A percentile compares a stretch with the other conserved stretches of the same genome.
These are phyloP conservation scores for Penicillium flavigenum DNA, from an alignment of 495 filamentous ascomycete genomes.

Conservation along the genomic window DNA sequence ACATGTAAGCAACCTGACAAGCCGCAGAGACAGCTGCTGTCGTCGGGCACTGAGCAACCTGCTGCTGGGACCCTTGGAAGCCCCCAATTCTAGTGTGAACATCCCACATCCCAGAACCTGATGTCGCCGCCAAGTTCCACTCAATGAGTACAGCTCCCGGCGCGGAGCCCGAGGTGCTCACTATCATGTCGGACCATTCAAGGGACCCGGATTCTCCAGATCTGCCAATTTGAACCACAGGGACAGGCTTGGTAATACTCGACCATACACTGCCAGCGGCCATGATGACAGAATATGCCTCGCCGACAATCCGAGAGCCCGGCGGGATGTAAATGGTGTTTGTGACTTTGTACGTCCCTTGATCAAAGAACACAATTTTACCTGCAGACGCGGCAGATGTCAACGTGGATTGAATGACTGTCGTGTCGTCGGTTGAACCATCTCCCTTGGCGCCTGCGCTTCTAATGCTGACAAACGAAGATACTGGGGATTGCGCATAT, in stretches of 20 bases:
- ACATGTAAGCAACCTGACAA: conserved; percentile 66
- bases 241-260: conserved; percentile 59
- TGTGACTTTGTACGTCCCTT: conserved; percentile 50
- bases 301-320: conserved; percentile 46
- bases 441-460: conserved; percentile 64
- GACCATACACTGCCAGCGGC: conserved; percentile 60
- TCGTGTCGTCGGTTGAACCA: conserved; percentile 66
- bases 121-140: conserved; percentile 60
- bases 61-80: conserved; percentile 52
- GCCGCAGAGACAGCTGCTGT: conserved; percentile 31
- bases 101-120: conserved; percentile 57
- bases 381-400: conserved; percentile 36
- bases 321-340: conserved; percentile 46
- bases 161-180: conserved; percentile 54
- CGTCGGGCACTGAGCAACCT: conserved; percentile 52
- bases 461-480: conserved; percentile 61
- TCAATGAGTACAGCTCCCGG: conserved; percentile 73
- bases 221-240: conserved; percentile 64
- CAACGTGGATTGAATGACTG: conserved; percentile 48
- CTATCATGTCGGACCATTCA: conserved; percentile 62
- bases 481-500: conserved; percentile 48
- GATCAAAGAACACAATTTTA: conserved; percentile 52
- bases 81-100: conserved; percentile 59
- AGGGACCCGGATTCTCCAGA: conserved; percentile 51
- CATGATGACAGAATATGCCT: conserved; percentile 64